Percentiles rank a stretch among this genome's conserved stretches.
Evolutionary conservation across 2,329 filamentous ascomycete species (phyloP).

Genomic region (Cladosporium austrohemisphaericum): DNA sequence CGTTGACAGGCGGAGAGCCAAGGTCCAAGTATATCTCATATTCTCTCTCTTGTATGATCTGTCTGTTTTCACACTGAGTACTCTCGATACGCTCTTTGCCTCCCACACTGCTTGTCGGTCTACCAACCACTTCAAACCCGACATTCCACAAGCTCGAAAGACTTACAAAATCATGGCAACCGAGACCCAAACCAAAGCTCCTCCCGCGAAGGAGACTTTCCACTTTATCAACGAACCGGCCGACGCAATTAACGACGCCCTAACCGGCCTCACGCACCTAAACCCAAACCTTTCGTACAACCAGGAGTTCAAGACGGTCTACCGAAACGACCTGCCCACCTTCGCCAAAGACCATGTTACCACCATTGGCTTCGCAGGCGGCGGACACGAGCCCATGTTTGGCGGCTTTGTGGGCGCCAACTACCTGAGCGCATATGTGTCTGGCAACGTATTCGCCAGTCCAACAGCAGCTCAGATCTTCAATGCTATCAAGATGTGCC

Average conservation of each 20-base stretch:
- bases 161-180: constrained; percentile 11
- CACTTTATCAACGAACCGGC: constrained; percentile 36
- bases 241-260: constrained; percentile 35
- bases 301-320: constrained; percentile 35
- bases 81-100: no score
- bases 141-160: neutral
- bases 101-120: neutral
- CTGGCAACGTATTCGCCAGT: constrained; percentile 61
- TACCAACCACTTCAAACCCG: neutral
- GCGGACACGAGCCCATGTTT: constrained; percentile 56
- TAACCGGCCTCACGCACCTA: constrained; percentile 34
- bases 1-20: neutral
- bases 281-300: constrained; percentile 34
- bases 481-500: constrained; percentile 52
- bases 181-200: constrained; percentile 17
- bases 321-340: constrained; percentile 32
- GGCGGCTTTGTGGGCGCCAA: constrained; percentile 61
- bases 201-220: constrained; percentile 32
- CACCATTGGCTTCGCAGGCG: constrained; percentile 36
- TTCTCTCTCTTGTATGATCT: neutral
- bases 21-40: constrained; percentile 9
- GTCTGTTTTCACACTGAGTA: neutral
- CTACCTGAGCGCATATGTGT: constrained; percentile 59
- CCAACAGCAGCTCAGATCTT: constrained; percentile 62
- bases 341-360: constrained; percentile 34